Evolutionary conservation across 768 basidiomycete species (phyloP), one percentile per base, ranked within the genome.

Genomic region (Mycena chlorophos): DNA sequence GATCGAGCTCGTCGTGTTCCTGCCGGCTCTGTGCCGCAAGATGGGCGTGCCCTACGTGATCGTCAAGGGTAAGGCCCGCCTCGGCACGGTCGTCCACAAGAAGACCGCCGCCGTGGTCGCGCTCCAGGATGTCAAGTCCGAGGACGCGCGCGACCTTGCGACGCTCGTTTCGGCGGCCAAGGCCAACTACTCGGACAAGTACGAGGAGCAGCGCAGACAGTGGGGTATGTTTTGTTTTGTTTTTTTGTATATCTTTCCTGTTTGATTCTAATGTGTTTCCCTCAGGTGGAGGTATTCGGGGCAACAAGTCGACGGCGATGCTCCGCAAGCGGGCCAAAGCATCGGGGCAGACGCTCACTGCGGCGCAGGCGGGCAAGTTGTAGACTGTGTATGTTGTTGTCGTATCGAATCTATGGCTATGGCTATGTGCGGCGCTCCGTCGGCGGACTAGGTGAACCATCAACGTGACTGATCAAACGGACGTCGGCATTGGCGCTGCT

Each of bases 1-100:
- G 38, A 97, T 98, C 62, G 96, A 99, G 78, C 89, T 99, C 66
- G 96, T 99, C 63, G 85, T 99, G 75, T 98, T 92, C 88, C 83
- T 98, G 57, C 96, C 96, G 54, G 94, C 96, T 52, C 87, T 98
- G 57, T 98, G 96, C 81, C 88, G 94, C 75, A 98, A 98, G 87
- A 98, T 98, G 95, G 95, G 95, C 73, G 90, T 98, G 29, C 95
- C 95, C 37, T 98, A 98, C 77, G 92, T 94, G 62, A 97, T 99
- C 63, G 94, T 96, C 65, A 98, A 98, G 80, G 89, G 91, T 77
- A 98, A 98, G 78, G 93, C 96, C 54, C 91, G 96, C 71, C 91
- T 98, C 68, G 96, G 96, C 65, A 93, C 95, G 5, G 94, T 98
- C 59, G 93, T 95, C 37, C 92, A 97, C 84, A 97, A 97, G 87